A percentile compares a stretch with the other conserved stretches of the same genome.
Evolutionary conservation across 2,329 filamentous ascomycete species (phyloP).

Genomic region (Trichophyton simii): DNA sequence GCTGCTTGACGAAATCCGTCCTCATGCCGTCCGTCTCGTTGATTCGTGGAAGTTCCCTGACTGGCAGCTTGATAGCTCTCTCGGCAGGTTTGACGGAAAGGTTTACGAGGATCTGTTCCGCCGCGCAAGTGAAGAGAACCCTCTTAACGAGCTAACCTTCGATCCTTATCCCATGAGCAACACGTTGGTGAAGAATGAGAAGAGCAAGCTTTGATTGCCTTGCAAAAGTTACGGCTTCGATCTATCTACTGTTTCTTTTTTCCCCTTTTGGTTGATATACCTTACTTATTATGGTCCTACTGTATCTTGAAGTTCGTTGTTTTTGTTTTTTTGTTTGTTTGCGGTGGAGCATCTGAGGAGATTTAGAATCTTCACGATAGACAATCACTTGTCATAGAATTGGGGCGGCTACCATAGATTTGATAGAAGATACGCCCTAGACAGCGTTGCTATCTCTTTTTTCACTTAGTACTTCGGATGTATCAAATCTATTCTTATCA

Average conservation of each 20-base stretch:
- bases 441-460: background rate
- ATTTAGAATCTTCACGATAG: background rate
- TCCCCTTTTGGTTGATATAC: background rate
- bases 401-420: background rate
- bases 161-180: slow-evolving; percentile 57
- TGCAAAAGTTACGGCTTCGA: background rate
- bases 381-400: background rate
- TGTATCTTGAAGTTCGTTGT: background rate
- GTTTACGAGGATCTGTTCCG: slow-evolving; percentile 69
- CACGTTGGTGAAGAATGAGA: slow-evolving; percentile 47
- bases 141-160: slow-evolving; percentile 57
- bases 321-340: background rate
- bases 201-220: slow-evolving; percentile 26
- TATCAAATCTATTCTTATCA: background rate
- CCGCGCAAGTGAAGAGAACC: slow-evolving; percentile 58
- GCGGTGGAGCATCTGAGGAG: background rate
- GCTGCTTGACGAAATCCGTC: slow-evolving; percentile 57
- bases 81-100: slow-evolving; percentile 59
- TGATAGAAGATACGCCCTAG: background rate
- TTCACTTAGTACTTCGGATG: background rate
- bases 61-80: slow-evolving; percentile 60
- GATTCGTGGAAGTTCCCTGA: slow-evolving; percentile 67
- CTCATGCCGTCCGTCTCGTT: slow-evolving; percentile 58
- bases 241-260: background rate
- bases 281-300: background rate